Evolutionary conservation across 2,329 filamentous ascomycete genomes (phyloP), one percentile per base, ranked within the genome.

Genomic region (Akanthomyces muscarius): DNA sequence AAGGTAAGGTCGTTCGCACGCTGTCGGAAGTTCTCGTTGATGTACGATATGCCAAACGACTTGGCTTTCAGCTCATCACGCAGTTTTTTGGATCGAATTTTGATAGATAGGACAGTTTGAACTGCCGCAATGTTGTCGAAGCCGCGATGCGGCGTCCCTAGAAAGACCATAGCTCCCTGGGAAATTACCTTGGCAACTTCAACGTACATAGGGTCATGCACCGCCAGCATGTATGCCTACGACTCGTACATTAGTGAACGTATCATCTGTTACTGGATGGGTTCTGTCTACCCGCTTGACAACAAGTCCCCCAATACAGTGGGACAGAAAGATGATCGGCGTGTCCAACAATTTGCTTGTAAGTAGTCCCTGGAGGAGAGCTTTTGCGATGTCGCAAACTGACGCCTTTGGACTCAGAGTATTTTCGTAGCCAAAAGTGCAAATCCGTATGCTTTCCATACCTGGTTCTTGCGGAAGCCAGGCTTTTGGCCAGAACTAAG

Each of bases 11-110:
- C 21, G 18, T 48, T 50, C 11, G 55, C 42, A 16, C 23, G 33
- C 11, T 58, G 44, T 23, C 55, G n/a, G n/a, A 58, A 58, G 13
- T 58, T 41, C 38, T 58, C 55, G 13, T 58, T 58, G 55, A 58
- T 58, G 16, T 42, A 25, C 8, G 55, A 38, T n/a, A 58, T 47
- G n/a, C 16, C 47, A 13, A 25, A 38, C 8, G 55, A 58, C 1
- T 58, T 38, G 16, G 14, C 6, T 48, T 58, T 58, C 3, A 58
- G 16, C 18, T 58, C 55, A 10, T 58, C 30, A 18, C 48, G 25
- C 18, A 58, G 47, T 2, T 44, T 28, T 25, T 58, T 58, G 8
- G 55, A 58, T 58, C 42, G 42, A 18, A 58, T 48, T 23, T 42
- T 58, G 2, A 41, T 41, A 33, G 55, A 58, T 16, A 58, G n/a